Evolutionary conservation across 495 filamentous ascomycete genomes (phyloP).

Genomic region (Clavariopsis aquatica): DNA sequence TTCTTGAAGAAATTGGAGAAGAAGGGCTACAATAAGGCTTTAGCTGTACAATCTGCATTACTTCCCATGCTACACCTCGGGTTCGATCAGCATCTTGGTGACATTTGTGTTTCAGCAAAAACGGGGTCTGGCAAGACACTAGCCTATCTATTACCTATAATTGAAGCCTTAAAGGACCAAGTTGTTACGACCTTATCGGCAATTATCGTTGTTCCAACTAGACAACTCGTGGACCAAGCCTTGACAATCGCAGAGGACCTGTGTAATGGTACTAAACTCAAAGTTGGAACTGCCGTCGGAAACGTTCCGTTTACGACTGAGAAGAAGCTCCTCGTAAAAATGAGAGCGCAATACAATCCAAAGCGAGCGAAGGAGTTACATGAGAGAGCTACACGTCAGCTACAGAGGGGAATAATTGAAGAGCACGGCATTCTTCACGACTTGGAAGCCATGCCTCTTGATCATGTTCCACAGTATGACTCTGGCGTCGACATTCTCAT

Average conservation of each 20-base stretch:
- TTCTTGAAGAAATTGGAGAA: conserved; percentile 62
- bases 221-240: conserved; percentile 86
- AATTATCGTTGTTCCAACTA: conserved; percentile 82
- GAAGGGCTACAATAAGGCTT: conserved; percentile 70
- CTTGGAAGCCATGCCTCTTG: conserved; percentile 49
- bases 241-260: conserved; percentile 70
- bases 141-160: conserved; percentile 82
- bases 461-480: conserved; percentile 61
- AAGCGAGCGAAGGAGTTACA: conserved; percentile 48
- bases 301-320: conserved; percentile 75
- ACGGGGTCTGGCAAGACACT: conserved; percentile 95
- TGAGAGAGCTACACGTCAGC: conserved; percentile 37
- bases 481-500: conserved; percentile 87
- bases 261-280: conserved; percentile 62
- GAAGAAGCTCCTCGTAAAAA: conserved; percentile 64
- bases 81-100: conserved; percentile 58
- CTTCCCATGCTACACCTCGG: conserved; percentile 74
- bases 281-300: conserved; percentile 79
- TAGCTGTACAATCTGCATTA: conserved; percentile 80
- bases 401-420: conserved; percentile 39
- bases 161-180: conserved; percentile 66
- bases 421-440: conserved; percentile 51
- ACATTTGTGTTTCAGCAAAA: conserved; percentile 83
- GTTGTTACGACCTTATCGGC: conserved; percentile 66
- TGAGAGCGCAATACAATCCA: conserved; percentile 62